Base-by-base conservation (phyloP, 116 monocot genomes). In the Cymodocea nodosa region DNA sequence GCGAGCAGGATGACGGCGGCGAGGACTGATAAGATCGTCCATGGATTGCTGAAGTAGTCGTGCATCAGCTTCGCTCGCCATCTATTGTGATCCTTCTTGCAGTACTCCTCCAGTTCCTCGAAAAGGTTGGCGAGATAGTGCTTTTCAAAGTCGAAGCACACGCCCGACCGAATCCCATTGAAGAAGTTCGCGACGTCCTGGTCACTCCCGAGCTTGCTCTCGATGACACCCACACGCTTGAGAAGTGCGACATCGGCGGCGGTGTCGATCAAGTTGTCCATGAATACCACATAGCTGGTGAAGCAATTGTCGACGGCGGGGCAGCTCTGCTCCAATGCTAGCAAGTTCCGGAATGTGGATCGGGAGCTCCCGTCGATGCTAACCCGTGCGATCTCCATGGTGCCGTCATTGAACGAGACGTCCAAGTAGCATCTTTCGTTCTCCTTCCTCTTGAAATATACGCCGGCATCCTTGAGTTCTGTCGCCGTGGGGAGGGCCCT, bases 261-360 rank as follows among this genome's bases (percentile, higher is more conserved):
- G 17, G 34, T 35, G 60, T 60, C 60, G 14, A 61, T 35, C 37
- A 61, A 35, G n/a, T 37, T n/a, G 61, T 61, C 34, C 61, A 37
- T 37, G 36, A 61, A 17, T 4, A 36, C 2, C 35, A 60, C n/a
- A 17, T 35, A 60, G 0, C 60, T 60, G 16, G 36, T 61, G 61
- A 61, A 37, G 3, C n/a, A 13, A 35, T 61, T 61, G 8, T 35
- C 25, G 17, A 36, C 15, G 0, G 37, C 39, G 0, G 4, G 6
- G 5, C 37, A 62, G 4, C 3, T 1, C 2, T 62, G 37, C 36
- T 62, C 62, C 39, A 62, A 2, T 2, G 39, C 39, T 1, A 62
- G 35, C 5, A 36, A 30, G 62, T 62, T 62, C 2, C 62, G 15
- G 37, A 34, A 62, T n/a, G 5, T 6, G 0, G 61, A 37, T 5